These are phyloP conservation scores for Leucaena leucocephala DNA, from an alignment of 306 rosid genomes.

Conservation along the genomic window DNA sequence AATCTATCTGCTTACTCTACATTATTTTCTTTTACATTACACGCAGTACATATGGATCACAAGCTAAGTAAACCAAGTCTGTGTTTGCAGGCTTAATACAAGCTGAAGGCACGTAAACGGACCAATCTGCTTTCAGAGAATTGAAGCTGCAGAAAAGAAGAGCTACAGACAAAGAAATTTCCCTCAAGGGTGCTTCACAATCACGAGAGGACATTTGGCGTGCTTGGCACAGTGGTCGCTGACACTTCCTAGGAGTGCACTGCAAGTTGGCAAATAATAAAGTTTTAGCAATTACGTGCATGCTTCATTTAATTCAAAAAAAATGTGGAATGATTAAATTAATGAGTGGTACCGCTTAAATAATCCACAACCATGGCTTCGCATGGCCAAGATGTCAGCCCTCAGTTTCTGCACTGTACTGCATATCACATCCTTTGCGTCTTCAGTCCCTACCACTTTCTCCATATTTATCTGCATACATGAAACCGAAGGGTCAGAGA, in stretches of 20 bases:
- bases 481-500: neutral
- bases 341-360: constrained; percentile 60
- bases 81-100: neutral
- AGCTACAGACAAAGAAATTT: neutral
- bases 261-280: constrained; percentile 34
- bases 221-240: constrained; percentile 78
- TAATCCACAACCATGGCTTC: constrained; percentile 90
- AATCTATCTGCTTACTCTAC: neutral
- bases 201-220: constrained; percentile 78
- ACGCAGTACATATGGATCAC: neutral
- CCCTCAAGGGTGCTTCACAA: constrained; percentile 57
- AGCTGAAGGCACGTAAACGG: neutral
- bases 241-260: constrained; percentile 85
- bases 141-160: neutral
- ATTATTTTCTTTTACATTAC: neutral
- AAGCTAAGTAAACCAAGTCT: neutral
- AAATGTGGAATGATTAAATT: neutral
- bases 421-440: constrained; percentile 80
- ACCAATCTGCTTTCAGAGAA: neutral
- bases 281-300: neutral
- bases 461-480: constrained; percentile 65
- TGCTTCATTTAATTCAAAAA: neutral
- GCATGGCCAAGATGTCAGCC: constrained; percentile 83
- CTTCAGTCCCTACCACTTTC: constrained; percentile 68
- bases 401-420: constrained; percentile 58